phyloP scores from a whole-genome alignment of 306 rosid species.

The Castanopsis chinensis region DNA sequence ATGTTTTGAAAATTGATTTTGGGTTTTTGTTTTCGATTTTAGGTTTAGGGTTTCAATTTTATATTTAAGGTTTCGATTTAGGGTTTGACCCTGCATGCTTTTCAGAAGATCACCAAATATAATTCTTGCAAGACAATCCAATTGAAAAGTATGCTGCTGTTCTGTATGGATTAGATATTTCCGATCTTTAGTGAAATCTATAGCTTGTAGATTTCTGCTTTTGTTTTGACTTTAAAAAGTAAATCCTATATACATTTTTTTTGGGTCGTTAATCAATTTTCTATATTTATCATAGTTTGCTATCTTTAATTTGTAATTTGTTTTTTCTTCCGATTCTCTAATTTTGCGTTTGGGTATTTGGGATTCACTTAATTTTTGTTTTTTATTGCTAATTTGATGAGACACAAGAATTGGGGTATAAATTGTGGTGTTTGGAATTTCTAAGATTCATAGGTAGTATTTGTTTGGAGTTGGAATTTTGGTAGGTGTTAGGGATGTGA shows the following conservation, averaged over 20 bases:
- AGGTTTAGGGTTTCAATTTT: too few species aligned
- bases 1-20: too few species aligned
- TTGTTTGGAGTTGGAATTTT: neutral
- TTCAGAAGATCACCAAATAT: slow-evolving; percentile 37
- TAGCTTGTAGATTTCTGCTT: slow-evolving; percentile 18
- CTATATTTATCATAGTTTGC: slow-evolving; percentile 1
- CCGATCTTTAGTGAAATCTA: slow-evolving; percentile 4
- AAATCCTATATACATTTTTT: slow-evolving; percentile 29
- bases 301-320: neutral
- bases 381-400: neutral
- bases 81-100: slow-evolving; percentile 55
- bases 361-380: neutral
- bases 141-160: slow-evolving; percentile 49
- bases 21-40: too few species aligned
- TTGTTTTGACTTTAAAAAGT: neutral
- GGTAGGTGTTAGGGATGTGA: neutral
- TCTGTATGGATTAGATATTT: slow-evolving; percentile 55
- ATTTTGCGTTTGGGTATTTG: too few species aligned
- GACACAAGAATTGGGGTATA: neutral
- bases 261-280: slow-evolving; percentile 1
- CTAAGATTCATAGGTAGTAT: neutral
- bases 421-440: neutral
- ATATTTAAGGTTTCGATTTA: too few species aligned
- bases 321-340: neutral
- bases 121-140: slow-evolving; percentile 26